Base-by-base conservation (phyloP, 768 basidiomycete genomes). In the Cantharellus cinnabarinus region DNA sequence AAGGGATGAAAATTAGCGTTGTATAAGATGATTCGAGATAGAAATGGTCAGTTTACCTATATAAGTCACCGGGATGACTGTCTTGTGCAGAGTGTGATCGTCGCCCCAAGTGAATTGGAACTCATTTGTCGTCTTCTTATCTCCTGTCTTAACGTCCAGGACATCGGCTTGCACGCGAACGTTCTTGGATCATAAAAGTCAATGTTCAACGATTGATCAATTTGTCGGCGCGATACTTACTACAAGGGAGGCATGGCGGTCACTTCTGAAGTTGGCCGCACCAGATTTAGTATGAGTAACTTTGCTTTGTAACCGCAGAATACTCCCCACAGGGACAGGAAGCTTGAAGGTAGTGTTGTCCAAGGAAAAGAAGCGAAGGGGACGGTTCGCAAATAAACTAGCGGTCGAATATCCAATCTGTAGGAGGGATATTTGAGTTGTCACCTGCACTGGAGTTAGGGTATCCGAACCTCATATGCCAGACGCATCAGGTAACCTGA, bases 281-380 rank as follows among this genome's bases (percentile, higher is more conserved):
- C 44, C 44, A 10, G 71, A 68, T 0, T 71, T 68, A 1, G 79
- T 77, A 64, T 86, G 78, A 5, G 84, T 72, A 42, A 89, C 76
- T 63, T 79, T 76, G 1, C 84, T 84, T 0, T 78, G 78, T 42
- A 90, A 73, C 2, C 82, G 77, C 10, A 90, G 76, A 55, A 89
- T 83, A 0, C 82, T 85, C 3, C 87, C 88, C 51, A 89, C 89
- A 2, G 86, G 83, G 0, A 91, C 87, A 0, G 88, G 86, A 38
- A 79, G 76, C 51, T 77, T 74, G 71, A 91, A 89, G 1, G 80
- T 79, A 66, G 89, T 88, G 40, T 79, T 79, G 65, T 89, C 86
- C 14, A 89, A 75, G 3, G 85, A 83, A 38, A 85, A 73, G 70
- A 89, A 89, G 2, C 77, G 76, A 55, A 88, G 75, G 0, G 68